Base-by-base conservation (phyloP, 257 asterid genomes). In the Apocynum venetum region DNA sequence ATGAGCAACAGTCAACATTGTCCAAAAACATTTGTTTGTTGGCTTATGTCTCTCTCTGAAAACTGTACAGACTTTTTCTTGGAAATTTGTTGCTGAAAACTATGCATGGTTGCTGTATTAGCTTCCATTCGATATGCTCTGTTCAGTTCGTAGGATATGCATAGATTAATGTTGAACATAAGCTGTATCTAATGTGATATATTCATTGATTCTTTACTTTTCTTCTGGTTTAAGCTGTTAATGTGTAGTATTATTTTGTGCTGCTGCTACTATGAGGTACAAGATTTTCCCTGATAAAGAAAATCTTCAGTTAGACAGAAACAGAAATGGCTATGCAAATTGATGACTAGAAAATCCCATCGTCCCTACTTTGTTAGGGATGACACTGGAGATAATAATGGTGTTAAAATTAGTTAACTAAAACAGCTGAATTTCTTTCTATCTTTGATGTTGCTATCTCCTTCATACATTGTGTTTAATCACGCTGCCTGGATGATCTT, bases 41-140 rank as follows among this genome's bases (percentile, higher is more conserved):
- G 85, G 84, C 84, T 82, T 77, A 56, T 64, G 61, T 86, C 80
- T 77, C 80, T 86, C 85, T 82, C 86, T 65, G 75, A 77, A 82
- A 86, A 72, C 84, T 85, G 94, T 90, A 90, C 91, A 92, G 86
- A 84, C 86, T 85, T 65, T 52, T 67, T 70, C 49, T n/a, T 77
- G 71, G 76, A 15, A 48, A 11, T 56, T 57, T 71, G 70, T 76
- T 82, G 77, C 78, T 77, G 53, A 53, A 72, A 61, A 74, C 73
- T 63, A 53, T 69, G 78, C 73, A 72, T 79, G 78, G 75, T 64
- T 63, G 36, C 68, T 69, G 57, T 44, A 51, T 65, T 38, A 65
- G 48, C 15, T 36, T 64, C 73, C 73, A 19, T 72, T 71, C 46
- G 60, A 71, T 71, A 49, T 78, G 74, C 67, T 31, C 10, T 55